phyloP scores from a whole-genome alignment of 495 filamentous ascomycete genomes.

The Hyaloscypha variabilis region DNA sequence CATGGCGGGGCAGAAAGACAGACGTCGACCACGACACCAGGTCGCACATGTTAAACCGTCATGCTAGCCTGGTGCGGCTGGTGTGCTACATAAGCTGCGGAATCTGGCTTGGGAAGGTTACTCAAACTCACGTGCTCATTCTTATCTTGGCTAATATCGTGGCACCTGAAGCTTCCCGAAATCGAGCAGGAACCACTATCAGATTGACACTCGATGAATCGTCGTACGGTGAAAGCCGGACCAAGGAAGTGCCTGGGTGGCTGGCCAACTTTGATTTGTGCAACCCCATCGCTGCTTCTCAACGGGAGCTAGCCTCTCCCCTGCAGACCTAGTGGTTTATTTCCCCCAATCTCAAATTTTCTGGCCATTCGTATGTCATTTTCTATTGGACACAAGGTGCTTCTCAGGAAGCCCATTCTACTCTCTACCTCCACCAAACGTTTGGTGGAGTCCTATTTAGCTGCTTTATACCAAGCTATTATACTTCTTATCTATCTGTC shows the following conservation, averaged over 20 bases:
- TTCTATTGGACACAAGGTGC: constrained; percentile 8
- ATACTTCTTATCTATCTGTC: not conserved
- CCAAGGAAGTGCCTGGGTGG: constrained; percentile 3
- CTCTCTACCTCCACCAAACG: not conserved
- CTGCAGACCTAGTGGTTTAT: constrained; percentile 4
- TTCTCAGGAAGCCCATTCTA: not conserved
- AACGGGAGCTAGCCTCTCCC: constrained; percentile 16
- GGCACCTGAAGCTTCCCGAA: not conserved
- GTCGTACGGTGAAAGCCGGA: not conserved
- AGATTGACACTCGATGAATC: not conserved
- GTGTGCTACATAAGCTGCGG: not conserved
- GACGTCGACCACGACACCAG: constrained; percentile 1
- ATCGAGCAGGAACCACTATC: not conserved
- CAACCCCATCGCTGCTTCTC: constrained; percentile 9
- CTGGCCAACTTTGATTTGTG: constrained; percentile 4
- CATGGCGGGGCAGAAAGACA: not conserved
- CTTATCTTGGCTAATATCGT: not conserved
- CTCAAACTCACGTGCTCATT: constrained; percentile 13
- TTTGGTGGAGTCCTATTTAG: not conserved
- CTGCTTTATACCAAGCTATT: constrained; percentile 1
- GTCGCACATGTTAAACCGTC: constrained; percentile 12
- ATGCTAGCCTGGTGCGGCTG: not conserved
- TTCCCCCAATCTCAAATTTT: not conserved
- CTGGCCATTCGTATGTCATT: not conserved
- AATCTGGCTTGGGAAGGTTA: not conserved